Percentiles rank a stretch among this genome's conserved stretches.
These are phyloP conservation scores for Przewalskia tangutica DNA, from an alignment of 257 asterid species.

Conservation along the genomic window DNA sequence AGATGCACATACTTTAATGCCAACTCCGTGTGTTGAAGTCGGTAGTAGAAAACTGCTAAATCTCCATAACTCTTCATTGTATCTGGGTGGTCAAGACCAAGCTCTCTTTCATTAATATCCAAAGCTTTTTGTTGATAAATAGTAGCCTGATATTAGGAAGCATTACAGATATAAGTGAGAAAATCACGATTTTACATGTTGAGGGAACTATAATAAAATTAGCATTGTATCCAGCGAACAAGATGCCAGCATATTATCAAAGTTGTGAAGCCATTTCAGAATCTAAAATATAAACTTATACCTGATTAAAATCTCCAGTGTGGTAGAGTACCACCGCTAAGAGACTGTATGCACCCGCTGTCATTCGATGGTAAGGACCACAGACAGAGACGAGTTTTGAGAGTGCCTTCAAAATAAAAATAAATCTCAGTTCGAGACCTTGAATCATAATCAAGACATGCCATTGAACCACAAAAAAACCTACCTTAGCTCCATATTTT, in stretches of 20 bases:
- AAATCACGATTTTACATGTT: not conserved
- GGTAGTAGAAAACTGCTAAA: constrained; percentile 93
- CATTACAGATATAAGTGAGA: not conserved
- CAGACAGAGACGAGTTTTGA: constrained; percentile 94
- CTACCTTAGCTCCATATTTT: constrained; percentile 85
- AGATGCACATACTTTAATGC: constrained; percentile 67
- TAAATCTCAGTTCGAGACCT: not conserved
- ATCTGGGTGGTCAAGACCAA: constrained; percentile 99
- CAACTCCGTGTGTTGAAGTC: constrained; percentile 96
- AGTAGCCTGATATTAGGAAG: constrained; percentile 49
- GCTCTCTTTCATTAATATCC: constrained; percentile 94
- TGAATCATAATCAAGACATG: not conserved
- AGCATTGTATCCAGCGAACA: not conserved
- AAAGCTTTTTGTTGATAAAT: constrained; percentile 95
- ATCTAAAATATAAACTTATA: constrained; percentile 6
- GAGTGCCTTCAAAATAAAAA: constrained; percentile 51
- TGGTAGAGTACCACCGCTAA: constrained; percentile 98
- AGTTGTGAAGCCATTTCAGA: not conserved
- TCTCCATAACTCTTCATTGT: constrained; percentile 99
- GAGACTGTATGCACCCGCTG: constrained; percentile 97
- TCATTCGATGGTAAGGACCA: constrained; percentile 93
- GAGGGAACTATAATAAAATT: not conserved
- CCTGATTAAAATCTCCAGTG: constrained; percentile 99
- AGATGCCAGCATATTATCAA: not conserved
- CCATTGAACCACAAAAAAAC: constrained; percentile 1